Evolutionary conservation across 768 basidiomycete species (phyloP).

Genomic region (Trametopsis cervina): DNA sequence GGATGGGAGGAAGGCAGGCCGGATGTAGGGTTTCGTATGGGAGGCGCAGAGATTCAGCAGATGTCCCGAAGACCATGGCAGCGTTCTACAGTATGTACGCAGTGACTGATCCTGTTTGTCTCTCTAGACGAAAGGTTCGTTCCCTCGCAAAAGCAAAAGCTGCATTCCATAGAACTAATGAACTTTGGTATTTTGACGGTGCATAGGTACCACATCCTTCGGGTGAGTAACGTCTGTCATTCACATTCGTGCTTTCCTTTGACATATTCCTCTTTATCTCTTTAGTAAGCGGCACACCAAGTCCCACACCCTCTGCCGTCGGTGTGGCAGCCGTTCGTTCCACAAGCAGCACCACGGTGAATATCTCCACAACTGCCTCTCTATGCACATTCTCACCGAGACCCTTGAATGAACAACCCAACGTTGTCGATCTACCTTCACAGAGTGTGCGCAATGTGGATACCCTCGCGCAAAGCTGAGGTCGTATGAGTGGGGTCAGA

Average conservation of each 20-base stretch:
- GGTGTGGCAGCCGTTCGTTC: constrained; percentile 93
- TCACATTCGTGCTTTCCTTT: neutral
- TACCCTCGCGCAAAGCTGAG: constrained; percentile 94
- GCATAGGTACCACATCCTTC: constrained; percentile 89
- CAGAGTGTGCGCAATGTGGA: constrained; percentile 93
- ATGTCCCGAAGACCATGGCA: constrained; percentile 10
- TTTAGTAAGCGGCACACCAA: constrained; percentile 94
- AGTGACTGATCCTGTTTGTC: constrained; percentile 17
- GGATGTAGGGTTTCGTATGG: constrained; percentile 34
- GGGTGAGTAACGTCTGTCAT: constrained; percentile 49
- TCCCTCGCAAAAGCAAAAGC: constrained; percentile 12
- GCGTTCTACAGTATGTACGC: neutral
- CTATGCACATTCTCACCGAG: no score
- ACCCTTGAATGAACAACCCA: constrained; percentile 4
- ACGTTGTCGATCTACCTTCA: neutral
- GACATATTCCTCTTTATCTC: constrained; percentile 6
- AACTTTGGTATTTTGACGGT: constrained; percentile 13
- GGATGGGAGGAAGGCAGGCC: constrained; percentile 24
- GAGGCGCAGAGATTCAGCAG: neutral
- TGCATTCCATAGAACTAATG: constrained; percentile 12
- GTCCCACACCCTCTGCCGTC: constrained; percentile 94
- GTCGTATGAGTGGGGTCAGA: constrained; percentile 96
- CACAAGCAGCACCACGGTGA: constrained; percentile 98
- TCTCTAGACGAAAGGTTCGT: constrained; percentile 82
- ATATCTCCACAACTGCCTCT: constrained; percentile 18